Percentiles rank a stretch among this genome's conserved stretches.
These are phyloP conservation scores for Pestalotiopsis sp. DNA, from an alignment of 2,329 filamentous ascomycete species.

Conservation along the genomic window DNA sequence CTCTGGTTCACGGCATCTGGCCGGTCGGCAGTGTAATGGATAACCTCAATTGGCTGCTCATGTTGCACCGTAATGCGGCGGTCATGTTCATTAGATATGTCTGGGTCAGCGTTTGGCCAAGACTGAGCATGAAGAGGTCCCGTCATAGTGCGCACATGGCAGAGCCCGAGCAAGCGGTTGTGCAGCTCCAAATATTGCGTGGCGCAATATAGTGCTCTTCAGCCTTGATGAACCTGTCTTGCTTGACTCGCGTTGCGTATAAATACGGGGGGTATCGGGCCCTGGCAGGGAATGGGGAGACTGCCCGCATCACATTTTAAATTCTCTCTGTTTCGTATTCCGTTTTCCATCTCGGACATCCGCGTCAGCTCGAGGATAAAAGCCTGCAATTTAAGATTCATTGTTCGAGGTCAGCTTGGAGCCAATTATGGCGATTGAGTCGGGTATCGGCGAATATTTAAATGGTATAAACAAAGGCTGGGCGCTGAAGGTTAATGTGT, in stretches of 20 bases:
- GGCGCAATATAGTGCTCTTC: background rate
- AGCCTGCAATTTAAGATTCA: background rate
- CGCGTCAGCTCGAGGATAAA: background rate
- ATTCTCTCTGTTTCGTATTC: background rate
- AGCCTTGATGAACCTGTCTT: conserved; percentile 1
- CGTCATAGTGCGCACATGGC: background rate
- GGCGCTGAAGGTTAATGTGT: background rate
- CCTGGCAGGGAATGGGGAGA: background rate
- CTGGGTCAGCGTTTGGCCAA: background rate
- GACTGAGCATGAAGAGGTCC: background rate
- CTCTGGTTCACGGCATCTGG: background rate
- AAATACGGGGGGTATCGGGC: background rate
- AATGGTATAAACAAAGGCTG: background rate
- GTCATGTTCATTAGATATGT: background rate
- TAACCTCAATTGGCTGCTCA: conserved; percentile 1
- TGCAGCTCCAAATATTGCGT: background rate
- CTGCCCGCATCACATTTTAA: background rate
- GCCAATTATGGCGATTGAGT: conserved; percentile 7
- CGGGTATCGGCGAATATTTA: conserved; percentile 1
- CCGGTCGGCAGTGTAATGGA: conserved; percentile 1
- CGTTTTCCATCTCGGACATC: background rate
- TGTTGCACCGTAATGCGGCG: background rate
- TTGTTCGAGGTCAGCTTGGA: background rate
- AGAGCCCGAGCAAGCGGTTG: background rate
- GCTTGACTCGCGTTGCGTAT: conserved; percentile 1